Evolutionary conservation across 805 yeast species (phyloP).

Genomic region (Tetrapisispora nanseiensis): DNA sequence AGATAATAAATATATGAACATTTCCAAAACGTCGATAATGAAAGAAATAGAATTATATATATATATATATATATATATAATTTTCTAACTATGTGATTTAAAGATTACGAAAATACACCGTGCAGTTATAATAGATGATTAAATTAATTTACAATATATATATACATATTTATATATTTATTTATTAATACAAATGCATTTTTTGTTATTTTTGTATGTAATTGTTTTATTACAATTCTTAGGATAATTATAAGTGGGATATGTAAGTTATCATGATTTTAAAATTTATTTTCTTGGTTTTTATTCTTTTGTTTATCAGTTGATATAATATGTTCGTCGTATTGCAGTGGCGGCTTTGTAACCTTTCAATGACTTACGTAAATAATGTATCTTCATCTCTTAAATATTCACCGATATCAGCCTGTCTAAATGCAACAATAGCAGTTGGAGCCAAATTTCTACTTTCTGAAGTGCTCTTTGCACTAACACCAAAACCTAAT

Average conservation of each 20-base stretch:
- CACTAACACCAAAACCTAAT: slow-evolving; percentile 89
- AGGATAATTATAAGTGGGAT: background rate
- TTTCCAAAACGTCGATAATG: too few relatives aligned
- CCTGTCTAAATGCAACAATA: slow-evolving; percentile 92
- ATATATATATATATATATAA: background rate
- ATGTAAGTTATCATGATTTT: background rate
- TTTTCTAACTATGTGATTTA: background rate
- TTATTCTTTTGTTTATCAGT: background rate
- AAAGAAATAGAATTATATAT: background rate
- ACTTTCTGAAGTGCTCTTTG: slow-evolving; percentile 83
- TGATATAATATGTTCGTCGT: background rate
- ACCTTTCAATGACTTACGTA: slow-evolving; percentile 36
- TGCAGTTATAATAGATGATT: too few relatives aligned
- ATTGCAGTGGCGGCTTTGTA: background rate
- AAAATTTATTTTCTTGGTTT: background rate
- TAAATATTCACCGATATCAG: slow-evolving; percentile 93
- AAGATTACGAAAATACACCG: too few relatives aligned
- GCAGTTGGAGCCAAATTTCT: slow-evolving; percentile 86
- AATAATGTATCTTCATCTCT: slow-evolving; percentile 96
- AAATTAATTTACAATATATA: background rate
- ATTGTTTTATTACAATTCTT: background rate
- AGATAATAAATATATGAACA: slow-evolving; percentile 7
- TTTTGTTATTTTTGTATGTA: background rate
- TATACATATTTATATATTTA: background rate
- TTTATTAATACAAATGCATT: slow-evolving; percentile 3